Base-by-base conservation (phyloP, 495 filamentous ascomycete genomes). In the Mytilinidion resinicola region DNA sequence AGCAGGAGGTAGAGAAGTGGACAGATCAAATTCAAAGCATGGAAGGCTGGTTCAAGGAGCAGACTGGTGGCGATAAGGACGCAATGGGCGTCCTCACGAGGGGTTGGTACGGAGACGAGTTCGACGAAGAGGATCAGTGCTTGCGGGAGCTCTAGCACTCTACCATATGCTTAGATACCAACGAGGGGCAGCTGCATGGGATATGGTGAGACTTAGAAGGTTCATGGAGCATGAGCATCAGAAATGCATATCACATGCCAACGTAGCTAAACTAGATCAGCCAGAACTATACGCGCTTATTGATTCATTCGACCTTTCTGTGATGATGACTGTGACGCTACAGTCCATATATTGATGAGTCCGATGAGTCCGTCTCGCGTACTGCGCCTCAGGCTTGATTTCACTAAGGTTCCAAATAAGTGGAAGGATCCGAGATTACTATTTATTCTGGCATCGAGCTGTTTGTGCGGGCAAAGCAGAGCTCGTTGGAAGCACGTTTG, bases 21-120 rank as follows among this genome's bases (percentile, higher is more conserved):
- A 81, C 83, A 46, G 83, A 88, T 47, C 86, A 88, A 56, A 80
- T 87, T 56, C 80, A 81, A 61, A 68, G 77, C 19, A 71, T 89
- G 68, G 87, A 89, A 60, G 75, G 76, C 20, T 86, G 82, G 66
- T 56, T 87, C 49, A 71, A 70, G 51, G 75, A 77, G 21, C 56
- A 80, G 56, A 73, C 72, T 0, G 74, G 73, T 10, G 76, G 73
- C 7, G 83, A 88, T 69, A 69, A 74, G 55, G 78, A 81, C 59
- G 60, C 74, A 36, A 64, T 86, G 37, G 69, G 71, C 3, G 66
- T 66, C n/a, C 65, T 88, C 11, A 78, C 78, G 73, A 74, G 73
- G 48, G 70, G 75, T 42, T 78, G 76, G 62, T 88, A 86, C 66
- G 85, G 83, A 20, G 76, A 77, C 12, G 82, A 87, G 58, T 85